Percentiles rank a stretch among this genome's conserved stretches.
Conservation (phyloP, 169 alveolate genomes). For the Plasmodium adleri region DNA sequence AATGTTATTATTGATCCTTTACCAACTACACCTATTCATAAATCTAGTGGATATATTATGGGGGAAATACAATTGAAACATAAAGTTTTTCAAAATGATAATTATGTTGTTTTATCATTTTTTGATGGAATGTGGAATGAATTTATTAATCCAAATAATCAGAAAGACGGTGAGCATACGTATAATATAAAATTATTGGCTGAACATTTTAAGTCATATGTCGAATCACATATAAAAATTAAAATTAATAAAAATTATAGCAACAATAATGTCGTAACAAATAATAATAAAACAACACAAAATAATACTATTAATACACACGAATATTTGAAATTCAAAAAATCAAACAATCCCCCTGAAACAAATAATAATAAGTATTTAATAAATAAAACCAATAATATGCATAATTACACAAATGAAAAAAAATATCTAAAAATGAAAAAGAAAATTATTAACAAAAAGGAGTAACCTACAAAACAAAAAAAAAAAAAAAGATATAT, state of each 20-base stretch:
- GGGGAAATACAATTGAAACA: constrained; percentile 75
- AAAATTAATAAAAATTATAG: constrained; percentile 30
- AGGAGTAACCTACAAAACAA: neutral
- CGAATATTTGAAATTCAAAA: constrained; percentile 41
- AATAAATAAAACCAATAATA: constrained; percentile 34
- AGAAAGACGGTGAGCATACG: neutral
- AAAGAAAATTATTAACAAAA: constrained; percentile 14
- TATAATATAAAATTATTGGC: constrained; percentile 62
- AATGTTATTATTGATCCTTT: constrained; percentile 71
- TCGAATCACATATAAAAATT: constrained; percentile 71
- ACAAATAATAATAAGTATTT: constrained; percentile 13
- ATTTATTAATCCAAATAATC: constrained; percentile 9
- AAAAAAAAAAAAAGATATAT: too few relatives aligned
- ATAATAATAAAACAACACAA: neutral
- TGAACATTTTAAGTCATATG: constrained; percentile 61
- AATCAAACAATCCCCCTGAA: constrained; percentile 3
- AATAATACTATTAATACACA: neutral
- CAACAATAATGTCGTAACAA: neutral
- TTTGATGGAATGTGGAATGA: constrained; percentile 75
- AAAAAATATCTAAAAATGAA: constrained; percentile 47
- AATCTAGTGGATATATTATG: constrained; percentile 70
- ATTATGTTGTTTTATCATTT: constrained; percentile 55
- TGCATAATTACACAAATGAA: constrained; percentile 11
- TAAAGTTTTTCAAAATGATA: constrained; percentile 69
- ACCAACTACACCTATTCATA: constrained; percentile 71